Percentiles rank a stretch among this genome's conserved stretches.
These are phyloP conservation scores for Ustilago lituana DNA, from an alignment of 1,284 basidiomycete genomes.

Conservation along the genomic window DNA sequence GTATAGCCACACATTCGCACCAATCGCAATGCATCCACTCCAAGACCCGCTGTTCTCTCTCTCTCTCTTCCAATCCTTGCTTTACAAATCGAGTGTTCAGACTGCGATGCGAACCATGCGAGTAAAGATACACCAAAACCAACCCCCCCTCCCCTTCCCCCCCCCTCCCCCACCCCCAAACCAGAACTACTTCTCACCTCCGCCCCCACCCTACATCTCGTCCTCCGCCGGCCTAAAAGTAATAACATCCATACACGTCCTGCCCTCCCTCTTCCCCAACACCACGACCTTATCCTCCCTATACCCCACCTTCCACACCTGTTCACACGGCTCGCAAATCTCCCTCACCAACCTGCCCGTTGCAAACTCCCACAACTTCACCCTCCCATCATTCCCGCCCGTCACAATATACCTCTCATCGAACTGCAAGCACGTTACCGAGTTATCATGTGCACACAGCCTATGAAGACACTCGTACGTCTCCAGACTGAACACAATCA, in stretches of 20 bases:
- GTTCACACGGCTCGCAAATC: conserved; percentile 71
- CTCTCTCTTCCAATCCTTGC: too few relatives aligned
- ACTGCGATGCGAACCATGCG: too few relatives aligned
- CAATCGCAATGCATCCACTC: too few relatives aligned
- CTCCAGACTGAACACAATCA: conserved; percentile 84
- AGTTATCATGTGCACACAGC: conserved; percentile 78
- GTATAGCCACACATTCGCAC: too few relatives aligned
- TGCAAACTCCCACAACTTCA: conserved; percentile 79
- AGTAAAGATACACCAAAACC: too few relatives aligned
- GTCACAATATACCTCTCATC: conserved; percentile 72
- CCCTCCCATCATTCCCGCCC: conserved; percentile 89
- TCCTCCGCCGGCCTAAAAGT: conserved; percentile 63
- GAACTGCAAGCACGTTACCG: conserved; percentile 88
- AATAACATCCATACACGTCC: conserved; percentile 86
- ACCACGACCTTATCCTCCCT: conserved; percentile 81
- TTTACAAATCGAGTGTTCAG: too few relatives aligned
- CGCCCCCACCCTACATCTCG: too few relatives aligned
- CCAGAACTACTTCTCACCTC: too few relatives aligned
- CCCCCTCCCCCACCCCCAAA: too few relatives aligned
- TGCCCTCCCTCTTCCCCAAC: conserved; percentile 82
- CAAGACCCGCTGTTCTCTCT: too few relatives aligned
- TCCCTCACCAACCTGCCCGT: conserved; percentile 62
- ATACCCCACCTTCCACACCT: conserved; percentile 86
- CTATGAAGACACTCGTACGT: conserved; percentile 71
- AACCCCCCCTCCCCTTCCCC: neutral